Evolutionary conservation across 257 asterid species (phyloP).

Genomic region (Knoxia roxburghii): DNA sequence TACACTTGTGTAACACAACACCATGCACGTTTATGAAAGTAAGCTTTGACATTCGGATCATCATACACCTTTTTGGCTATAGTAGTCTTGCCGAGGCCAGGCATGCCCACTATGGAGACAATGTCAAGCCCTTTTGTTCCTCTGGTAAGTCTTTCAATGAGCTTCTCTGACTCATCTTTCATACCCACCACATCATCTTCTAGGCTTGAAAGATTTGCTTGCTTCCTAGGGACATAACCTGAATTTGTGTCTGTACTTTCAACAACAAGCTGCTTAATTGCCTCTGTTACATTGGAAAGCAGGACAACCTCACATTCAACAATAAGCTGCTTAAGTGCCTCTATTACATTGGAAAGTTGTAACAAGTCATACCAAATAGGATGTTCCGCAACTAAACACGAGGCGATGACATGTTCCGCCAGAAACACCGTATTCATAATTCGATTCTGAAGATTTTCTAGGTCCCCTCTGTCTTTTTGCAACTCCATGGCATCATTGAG

Average conservation of each 20-base stretch:
- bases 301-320: neutral
- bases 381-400: neutral
- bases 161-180: slow-evolving; percentile 2
- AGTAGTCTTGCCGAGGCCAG: slow-evolving; percentile 28
- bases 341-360: neutral
- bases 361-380: neutral
- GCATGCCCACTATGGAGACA: neutral
- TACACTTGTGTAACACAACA: slow-evolving; percentile 16
- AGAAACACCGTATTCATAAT: neutral
- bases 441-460: neutral
- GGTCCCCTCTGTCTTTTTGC: too few species aligned
- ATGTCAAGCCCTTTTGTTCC: neutral
- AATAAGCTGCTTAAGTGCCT: neutral
- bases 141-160: neutral
- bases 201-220: neutral
- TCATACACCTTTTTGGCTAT: slow-evolving; percentile 18
- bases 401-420: neutral
- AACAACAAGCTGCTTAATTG: too few species aligned
- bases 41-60: neutral
- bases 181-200: slow-evolving; percentile 3
- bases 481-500: neutral
- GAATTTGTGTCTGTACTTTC: too few species aligned
- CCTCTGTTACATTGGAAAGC: too few species aligned
- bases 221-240: too few species aligned
- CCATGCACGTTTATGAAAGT: slow-evolving; percentile 27